These are phyloP conservation scores for Austroboletus rostrupii DNA, from an alignment of 1,284 basidiomycete species.

Conservation along the genomic window DNA sequence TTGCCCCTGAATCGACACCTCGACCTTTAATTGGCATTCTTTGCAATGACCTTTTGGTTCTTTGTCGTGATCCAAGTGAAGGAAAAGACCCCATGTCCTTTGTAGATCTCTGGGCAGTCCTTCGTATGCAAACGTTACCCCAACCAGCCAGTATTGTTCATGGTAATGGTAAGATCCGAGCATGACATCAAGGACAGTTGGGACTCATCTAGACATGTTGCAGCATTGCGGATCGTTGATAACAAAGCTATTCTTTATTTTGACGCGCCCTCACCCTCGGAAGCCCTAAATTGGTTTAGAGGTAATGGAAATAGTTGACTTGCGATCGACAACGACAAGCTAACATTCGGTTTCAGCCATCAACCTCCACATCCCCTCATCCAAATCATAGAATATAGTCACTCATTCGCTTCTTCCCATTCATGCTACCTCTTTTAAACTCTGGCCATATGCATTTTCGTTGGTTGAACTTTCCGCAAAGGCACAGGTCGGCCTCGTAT, in stretches of 20 bases:
- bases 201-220: conserved; percentile 5
- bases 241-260: conserved; percentile 93
- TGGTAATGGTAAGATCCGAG: conserved; percentile 62
- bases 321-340: not conserved
- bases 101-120: conserved; percentile 90
- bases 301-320: conserved; percentile 39
- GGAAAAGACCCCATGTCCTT: conserved; percentile 65
- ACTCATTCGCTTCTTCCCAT: conserved; percentile 5
- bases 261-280: conserved; percentile 76
- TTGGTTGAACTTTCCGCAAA: conserved; percentile 11
- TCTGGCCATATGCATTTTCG: conserved; percentile 4
- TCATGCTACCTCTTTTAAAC: conserved; percentile 2
- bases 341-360: conserved; percentile 38
- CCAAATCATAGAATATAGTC: conserved; percentile 38
- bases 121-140: conserved; percentile 86
- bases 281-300: conserved; percentile 87
- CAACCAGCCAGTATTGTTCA: conserved; percentile 89
- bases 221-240: conserved; percentile 78
- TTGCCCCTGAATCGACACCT: conserved; percentile 78
- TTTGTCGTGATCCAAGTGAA: conserved; percentile 78
- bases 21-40: conserved; percentile 75
- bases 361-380: conserved; percentile 59
- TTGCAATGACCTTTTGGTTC: conserved; percentile 89
- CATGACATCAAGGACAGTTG: conserved; percentile 5
- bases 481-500: conserved; percentile 26